phyloP scores from a whole-genome alignment of 1,139 yeast genomes.

The Petasospora fabianii region DNA sequence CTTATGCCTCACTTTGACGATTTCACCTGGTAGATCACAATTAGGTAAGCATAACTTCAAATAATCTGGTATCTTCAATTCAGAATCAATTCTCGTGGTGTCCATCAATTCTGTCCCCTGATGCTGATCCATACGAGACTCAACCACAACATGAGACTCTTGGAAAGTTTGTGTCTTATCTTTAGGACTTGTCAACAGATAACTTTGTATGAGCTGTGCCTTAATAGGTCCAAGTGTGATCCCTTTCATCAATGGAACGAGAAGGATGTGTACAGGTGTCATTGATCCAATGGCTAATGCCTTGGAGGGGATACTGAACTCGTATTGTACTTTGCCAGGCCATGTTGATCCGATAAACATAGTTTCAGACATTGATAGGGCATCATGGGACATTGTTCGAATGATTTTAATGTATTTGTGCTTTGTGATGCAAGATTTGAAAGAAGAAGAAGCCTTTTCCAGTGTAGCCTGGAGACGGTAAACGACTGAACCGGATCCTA shows the following conservation, averaged over 20 bases:
- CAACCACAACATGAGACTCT: slow-evolving; percentile 40
- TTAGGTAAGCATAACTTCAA: slow-evolving; percentile 53
- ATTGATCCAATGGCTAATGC: slow-evolving; percentile 59
- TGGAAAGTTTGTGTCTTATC: slow-evolving; percentile 33
- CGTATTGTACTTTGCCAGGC: slow-evolving; percentile 64
- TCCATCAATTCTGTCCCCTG: slow-evolving; percentile 40
- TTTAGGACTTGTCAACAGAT: slow-evolving; percentile 35
- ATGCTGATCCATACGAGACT: slow-evolving; percentile 35
- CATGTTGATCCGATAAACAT: slow-evolving; percentile 59
- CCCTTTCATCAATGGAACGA: slow-evolving; percentile 60
- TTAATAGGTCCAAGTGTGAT: slow-evolving; percentile 43
- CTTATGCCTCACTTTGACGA: slow-evolving; percentile 58
- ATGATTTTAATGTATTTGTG: slow-evolving; percentile 43
- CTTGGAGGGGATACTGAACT: slow-evolving; percentile 49
- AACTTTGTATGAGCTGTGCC: slow-evolving; percentile 52
- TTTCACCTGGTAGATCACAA: slow-evolving; percentile 45
- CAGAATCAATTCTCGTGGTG: slow-evolving; percentile 47
- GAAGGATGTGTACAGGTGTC: slow-evolving; percentile 47
- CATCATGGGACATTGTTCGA: slow-evolving; percentile 38
- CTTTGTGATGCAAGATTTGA: slow-evolving; percentile 26
- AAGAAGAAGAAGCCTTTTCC: slow-evolving; percentile 39
- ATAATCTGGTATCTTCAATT: slow-evolving; percentile 46
- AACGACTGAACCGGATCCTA: slow-evolving; percentile 50
- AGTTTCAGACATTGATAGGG: slow-evolving; percentile 36
- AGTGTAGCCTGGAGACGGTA: slow-evolving; percentile 52